These are phyloP conservation scores for Cucurbita maxima DNA, from an alignment of 306 rosid genomes.

Conservation along the genomic window DNA sequence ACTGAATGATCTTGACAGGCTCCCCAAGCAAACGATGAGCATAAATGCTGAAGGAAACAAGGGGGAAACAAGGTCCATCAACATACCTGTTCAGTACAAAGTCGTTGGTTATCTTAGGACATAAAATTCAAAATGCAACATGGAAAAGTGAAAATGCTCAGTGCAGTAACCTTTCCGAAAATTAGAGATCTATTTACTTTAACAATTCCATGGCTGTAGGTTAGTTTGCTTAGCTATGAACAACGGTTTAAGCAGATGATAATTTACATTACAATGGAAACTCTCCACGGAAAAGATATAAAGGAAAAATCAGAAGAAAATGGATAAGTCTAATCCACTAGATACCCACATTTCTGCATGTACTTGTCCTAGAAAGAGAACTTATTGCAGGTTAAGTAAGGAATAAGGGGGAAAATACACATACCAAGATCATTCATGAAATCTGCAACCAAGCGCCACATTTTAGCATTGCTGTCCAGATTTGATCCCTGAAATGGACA, in stretches of 20 bases:
- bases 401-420: background rate
- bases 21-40: conserved; percentile 74
- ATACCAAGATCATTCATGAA: conserved; percentile 95
- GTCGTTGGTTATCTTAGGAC: conserved; percentile 12
- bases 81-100: conserved; percentile 55
- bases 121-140: background rate
- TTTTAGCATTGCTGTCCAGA: conserved; percentile 94
- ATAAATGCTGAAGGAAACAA: conserved; percentile 82
- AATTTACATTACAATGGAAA: background rate
- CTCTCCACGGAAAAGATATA: background rate
- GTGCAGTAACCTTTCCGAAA: background rate
- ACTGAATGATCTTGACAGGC: conserved; percentile 97
- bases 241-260: background rate
- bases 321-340: background rate
- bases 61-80: conserved; percentile 95
- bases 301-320: background rate
- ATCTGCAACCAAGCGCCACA: conserved; percentile 97
- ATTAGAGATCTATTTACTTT: background rate
- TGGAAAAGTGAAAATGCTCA: background rate
- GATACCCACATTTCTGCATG: background rate
- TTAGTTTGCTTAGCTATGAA: background rate
- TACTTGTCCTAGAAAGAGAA: background rate
- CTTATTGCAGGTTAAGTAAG: background rate
- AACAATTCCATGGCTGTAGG: background rate
- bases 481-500: conserved; percentile 63